phyloP scores from a whole-genome alignment of 1,284 basidiomycete species.

The Microbotryum saponariae region DNA sequence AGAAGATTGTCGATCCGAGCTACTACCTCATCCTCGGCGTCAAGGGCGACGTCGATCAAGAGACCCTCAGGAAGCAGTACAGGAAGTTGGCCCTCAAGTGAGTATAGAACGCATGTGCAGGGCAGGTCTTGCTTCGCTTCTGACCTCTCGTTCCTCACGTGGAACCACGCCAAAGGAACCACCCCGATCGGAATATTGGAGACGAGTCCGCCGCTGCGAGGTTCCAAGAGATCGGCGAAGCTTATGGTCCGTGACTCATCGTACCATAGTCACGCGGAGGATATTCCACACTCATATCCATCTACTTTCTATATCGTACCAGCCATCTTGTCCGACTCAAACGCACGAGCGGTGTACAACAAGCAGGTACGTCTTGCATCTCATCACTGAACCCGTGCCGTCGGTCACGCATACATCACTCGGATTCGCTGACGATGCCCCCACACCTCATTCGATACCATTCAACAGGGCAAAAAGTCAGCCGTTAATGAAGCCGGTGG shows the following conservation, averaged over 20 bases:
- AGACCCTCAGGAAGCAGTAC: conserved; percentile 63
- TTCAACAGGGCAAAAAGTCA: conserved; percentile 22
- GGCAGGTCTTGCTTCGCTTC: background rate
- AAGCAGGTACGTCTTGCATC: conserved; percentile 51
- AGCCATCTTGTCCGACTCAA: conserved; percentile 48
- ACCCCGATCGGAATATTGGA: conserved; percentile 80
- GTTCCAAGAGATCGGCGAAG: conserved; percentile 86
- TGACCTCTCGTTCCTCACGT: background rate
- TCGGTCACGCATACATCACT: too few species aligned
- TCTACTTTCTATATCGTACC: conserved; percentile 36
- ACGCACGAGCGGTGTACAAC: conserved; percentile 84
- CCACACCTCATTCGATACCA: too few species aligned
- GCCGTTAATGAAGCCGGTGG: conserved; percentile 29
- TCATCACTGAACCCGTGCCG: background rate
- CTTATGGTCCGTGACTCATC: conserved; percentile 18
- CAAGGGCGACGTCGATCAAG: conserved; percentile 14
- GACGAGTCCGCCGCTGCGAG: conserved; percentile 44
- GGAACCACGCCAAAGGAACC: conserved; percentile 42
- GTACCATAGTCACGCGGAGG: background rate
- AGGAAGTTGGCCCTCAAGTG: conserved; percentile 92
- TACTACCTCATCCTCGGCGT: conserved; percentile 19
- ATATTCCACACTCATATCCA: background rate
- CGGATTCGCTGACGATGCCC: too few species aligned
- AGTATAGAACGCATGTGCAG: conserved; percentile 36
- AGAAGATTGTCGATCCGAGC: conserved; percentile 7